Base-by-base conservation (phyloP, 371 early-diverging fungal species). In the Actinomucor elegans region DNA sequence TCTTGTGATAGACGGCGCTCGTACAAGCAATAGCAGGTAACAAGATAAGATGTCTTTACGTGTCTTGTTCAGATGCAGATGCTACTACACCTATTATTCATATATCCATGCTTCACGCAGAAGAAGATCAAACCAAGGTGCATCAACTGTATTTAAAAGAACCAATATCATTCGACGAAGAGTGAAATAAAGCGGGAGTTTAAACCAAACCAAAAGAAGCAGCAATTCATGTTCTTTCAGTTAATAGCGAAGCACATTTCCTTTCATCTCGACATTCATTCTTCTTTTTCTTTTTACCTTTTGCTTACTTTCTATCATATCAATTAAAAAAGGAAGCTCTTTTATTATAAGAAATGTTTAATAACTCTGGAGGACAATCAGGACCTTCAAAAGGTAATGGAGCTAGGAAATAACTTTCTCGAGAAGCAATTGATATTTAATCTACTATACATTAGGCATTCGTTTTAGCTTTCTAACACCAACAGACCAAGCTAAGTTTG, bases 401-500 rank as follows among this genome's bases (percentile, higher is more conserved):
- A n/a, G n/a, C n/a, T n/a, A n/a, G n/a, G n/a, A n/a, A n/a, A n/a
- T n/a, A n/a, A n/a, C n/a, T n/a, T n/a, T n/a, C n/a, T n/a, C n/a
- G n/a, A n/a, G n/a, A n/a, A n/a, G n/a, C n/a, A n/a, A n/a, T n/a
- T n/a, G n/a, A n/a, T n/a, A n/a, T n/a, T n/a, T n/a, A n/a, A n/a
- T n/a, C n/a, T n/a, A n/a, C 8, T 15, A 3, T 7, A 9, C 18
- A 48, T 10, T 52, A 73, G 77, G 77, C 24, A 53, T 77, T 52
- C 72, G 71, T n/a, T 66, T 78, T 15, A 73, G 55, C 38, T 78
- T 75, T 57, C 68, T 78, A 35, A 69, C 61, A 14, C 67, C 64
- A 21, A 43, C 66, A 32, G 79, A 78, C 60, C 79, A 78, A 41
- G 35, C 63, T 2, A 75, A 73, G 35, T 78, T 75, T 46, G 79